phyloP scores from a whole-genome alignment of 371 early-diverging fungal genomes.

The Coemansia sp. region DNA sequence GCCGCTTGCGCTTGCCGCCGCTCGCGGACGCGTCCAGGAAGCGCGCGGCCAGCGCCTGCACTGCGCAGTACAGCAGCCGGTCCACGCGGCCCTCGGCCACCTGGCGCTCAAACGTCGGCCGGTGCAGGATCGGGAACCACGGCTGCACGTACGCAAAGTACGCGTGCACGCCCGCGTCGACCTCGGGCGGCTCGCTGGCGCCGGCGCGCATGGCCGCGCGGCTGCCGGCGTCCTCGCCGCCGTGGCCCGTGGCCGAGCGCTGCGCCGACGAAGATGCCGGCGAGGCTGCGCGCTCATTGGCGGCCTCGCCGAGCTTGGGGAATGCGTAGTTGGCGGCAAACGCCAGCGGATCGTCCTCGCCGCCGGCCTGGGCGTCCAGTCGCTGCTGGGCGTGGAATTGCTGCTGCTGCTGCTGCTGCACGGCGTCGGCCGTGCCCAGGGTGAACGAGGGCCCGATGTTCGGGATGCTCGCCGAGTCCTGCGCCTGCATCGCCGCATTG shows the following conservation, averaged over 20 bases:
- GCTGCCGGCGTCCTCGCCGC: background rate
- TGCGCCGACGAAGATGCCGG: slow-evolving; percentile 2
- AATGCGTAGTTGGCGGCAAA: slow-evolving; percentile 45
- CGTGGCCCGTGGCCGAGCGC: slow-evolving; percentile 1
- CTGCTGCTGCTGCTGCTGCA: background rate
- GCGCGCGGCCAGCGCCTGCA: slow-evolving; percentile 38
- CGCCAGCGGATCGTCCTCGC: slow-evolving; percentile 1
- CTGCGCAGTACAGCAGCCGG: slow-evolving; percentile 33
- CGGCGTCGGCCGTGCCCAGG: background rate
- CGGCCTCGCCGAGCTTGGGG: slow-evolving; percentile 7
- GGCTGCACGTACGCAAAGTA: slow-evolving; percentile 48
- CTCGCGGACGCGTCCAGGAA: slow-evolving; percentile 10
- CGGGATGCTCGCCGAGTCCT: slow-evolving; percentile 11
- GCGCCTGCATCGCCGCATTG: slow-evolving; percentile 17
- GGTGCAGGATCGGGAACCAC: slow-evolving; percentile 47
- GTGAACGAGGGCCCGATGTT: slow-evolving; percentile 19
- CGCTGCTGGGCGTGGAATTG: background rate
- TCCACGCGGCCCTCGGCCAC: slow-evolving; percentile 36
- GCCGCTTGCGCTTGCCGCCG: background rate
- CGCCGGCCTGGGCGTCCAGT: background rate
- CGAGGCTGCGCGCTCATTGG: background rate
- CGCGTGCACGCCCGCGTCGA: slow-evolving; percentile 31
- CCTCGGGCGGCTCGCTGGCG: background rate
- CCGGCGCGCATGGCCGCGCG: background rate
- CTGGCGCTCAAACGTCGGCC: slow-evolving; percentile 45